phyloP scores from a whole-genome alignment of 2,329 filamentous ascomycete genomes.

The Penicillium crustosum region DNA sequence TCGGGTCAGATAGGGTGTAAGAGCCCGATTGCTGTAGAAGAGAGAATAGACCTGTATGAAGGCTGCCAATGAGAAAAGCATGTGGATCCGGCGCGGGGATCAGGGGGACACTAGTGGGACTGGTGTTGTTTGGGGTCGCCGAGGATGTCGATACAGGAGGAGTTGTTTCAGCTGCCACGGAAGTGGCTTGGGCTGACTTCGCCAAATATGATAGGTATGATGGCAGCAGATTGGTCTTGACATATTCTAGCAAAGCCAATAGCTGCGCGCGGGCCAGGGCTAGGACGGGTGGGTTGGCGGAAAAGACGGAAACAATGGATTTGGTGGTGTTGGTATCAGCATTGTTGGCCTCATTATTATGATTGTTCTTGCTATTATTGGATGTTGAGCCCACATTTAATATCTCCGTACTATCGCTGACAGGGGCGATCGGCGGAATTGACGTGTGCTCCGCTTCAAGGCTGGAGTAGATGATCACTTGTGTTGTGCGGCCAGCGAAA shows the following conservation, averaged over 20 bases:
- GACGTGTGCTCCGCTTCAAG: constrained; percentile 34
- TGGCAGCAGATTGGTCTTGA: constrained; percentile 29
- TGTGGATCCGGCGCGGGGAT: constrained; percentile 29
- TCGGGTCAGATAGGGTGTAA: constrained; percentile 13
- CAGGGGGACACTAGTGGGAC: constrained; percentile 14
- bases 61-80: constrained; percentile 39
- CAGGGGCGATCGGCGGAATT: constrained; percentile 18
- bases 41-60: constrained; percentile 37
- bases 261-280: constrained; percentile 28
- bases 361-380: background rate
- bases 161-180: background rate
- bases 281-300: constrained; percentile 9
- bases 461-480: constrained; percentile 44
- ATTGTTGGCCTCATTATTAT: background rate
- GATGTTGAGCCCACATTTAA: constrained; percentile 7
- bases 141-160: background rate
- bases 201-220: constrained; percentile 26
- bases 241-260: constrained; percentile 28
- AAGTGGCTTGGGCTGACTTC: background rate
- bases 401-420: constrained; percentile 4
- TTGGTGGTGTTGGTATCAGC: background rate
- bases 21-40: constrained; percentile 26
- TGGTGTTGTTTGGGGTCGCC: background rate
- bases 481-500: constrained; percentile 40
- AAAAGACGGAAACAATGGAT: constrained; percentile 17